These are phyloP conservation scores for Hebeloma cylindrosporum DNA, from an alignment of 768 basidiomycete genomes.

Conservation along the genomic window DNA sequence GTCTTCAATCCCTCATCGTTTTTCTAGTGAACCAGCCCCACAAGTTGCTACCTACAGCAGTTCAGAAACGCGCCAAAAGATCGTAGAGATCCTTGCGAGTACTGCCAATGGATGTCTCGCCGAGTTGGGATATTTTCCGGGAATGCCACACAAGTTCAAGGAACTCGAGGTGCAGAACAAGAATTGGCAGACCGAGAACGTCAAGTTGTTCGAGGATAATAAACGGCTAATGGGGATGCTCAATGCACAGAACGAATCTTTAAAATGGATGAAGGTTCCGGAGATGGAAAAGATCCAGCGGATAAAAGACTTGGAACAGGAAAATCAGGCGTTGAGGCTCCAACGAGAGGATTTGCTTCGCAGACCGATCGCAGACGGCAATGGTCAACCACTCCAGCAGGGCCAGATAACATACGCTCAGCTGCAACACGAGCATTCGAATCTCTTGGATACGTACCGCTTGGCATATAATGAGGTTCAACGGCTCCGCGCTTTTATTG, in stretches of 20 bases:
- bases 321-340: slow-evolving; percentile 18
- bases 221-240: slow-evolving; percentile 26
- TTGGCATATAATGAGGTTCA: slow-evolving; percentile 14
- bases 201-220: slow-evolving; percentile 42
- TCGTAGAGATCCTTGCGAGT: slow-evolving; percentile 44
- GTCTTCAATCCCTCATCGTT: too few relatives aligned
- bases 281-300: slow-evolving; percentile 20
- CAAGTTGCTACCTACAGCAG: neutral
- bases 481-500: slow-evolving; percentile 4
- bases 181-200: slow-evolving; percentile 36
- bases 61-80: slow-evolving; percentile 30
- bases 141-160: slow-evolving; percentile 38
- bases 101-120: slow-evolving; percentile 47
- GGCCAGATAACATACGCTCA: too few relatives aligned
- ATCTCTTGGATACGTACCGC: slow-evolving; percentile 11
- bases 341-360: slow-evolving; percentile 13
- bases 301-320: slow-evolving; percentile 23
- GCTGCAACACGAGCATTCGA: slow-evolving; percentile 4
- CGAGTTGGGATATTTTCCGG: slow-evolving; percentile 48
- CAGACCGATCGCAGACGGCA: neutral
- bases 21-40: too few relatives aligned
- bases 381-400: too few relatives aligned
- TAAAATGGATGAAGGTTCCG: slow-evolving; percentile 17
- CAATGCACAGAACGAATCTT: slow-evolving; percentile 20
- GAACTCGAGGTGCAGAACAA: slow-evolving; percentile 32